These are phyloP conservation scores for Mycena albidolilacea DNA, from an alignment of 768 basidiomycete genomes.

Conservation along the genomic window DNA sequence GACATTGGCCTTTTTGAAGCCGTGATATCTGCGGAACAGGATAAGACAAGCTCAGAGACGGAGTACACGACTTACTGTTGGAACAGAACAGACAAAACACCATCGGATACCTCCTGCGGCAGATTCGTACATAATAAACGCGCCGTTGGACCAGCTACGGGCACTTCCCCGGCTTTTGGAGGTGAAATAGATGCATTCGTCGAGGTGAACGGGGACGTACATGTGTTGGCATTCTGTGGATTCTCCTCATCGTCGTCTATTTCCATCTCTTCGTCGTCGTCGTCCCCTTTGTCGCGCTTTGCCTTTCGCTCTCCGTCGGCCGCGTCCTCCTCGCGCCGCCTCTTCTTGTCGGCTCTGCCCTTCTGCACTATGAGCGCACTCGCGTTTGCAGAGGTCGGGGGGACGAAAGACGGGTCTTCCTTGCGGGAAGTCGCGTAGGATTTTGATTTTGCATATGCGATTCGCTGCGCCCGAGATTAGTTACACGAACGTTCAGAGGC, in stretches of 20 bases:
- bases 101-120: constrained; percentile 91
- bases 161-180: constrained; percentile 57
- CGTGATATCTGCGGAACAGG: constrained; percentile 75
- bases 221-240: constrained; percentile 56
- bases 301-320: constrained; percentile 66
- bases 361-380: constrained; percentile 62
- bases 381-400: constrained; percentile 76
- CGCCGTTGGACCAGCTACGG: constrained; percentile 69
- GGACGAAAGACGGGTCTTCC: constrained; percentile 87
- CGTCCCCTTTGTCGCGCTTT: constrained; percentile 81
- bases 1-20: constrained; percentile 82
- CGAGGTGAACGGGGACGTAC: constrained; percentile 58
- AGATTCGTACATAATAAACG: constrained; percentile 87
- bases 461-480: constrained; percentile 68
- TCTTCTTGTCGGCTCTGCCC: constrained; percentile 66
- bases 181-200: constrained; percentile 49
- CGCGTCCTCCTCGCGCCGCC: constrained; percentile 74
- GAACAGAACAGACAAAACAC: constrained; percentile 89
- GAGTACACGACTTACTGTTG: constrained; percentile 79
- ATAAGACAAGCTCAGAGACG: constrained; percentile 9
- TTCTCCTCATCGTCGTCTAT: constrained; percentile 86
- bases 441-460: constrained; percentile 91
- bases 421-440: constrained; percentile 86
- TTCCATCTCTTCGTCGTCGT: constrained; percentile 94
- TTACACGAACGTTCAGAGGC: constrained; percentile 1